A percentile compares a stretch with the other conserved stretches of the same genome.
phyloP scores from a whole-genome alignment of 2,329 filamentous ascomycete species.

The Verticillium nonalfalfae region DNA sequence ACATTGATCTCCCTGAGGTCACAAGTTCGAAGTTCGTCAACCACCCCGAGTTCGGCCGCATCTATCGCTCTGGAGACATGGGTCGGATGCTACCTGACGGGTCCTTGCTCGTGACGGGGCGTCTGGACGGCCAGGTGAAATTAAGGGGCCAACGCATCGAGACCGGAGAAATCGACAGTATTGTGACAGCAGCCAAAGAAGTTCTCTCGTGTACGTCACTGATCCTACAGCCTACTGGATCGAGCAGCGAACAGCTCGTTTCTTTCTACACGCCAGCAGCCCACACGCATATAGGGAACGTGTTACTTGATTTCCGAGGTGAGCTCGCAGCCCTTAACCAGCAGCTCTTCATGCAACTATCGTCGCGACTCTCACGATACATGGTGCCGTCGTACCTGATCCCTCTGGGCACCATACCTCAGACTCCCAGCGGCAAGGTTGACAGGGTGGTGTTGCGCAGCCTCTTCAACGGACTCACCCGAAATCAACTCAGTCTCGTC shows the following conservation, averaged over 20 bases:
- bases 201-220: conserved; percentile 61
- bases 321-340: conserved; percentile 26
- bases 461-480: conserved; percentile 38
- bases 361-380: conserved; percentile 58
- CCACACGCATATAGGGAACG: neutral
- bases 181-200: conserved; percentile 43
- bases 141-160: conserved; percentile 76
- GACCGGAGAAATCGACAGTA: conserved; percentile 65
- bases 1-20: conserved; percentile 58
- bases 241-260: conserved; percentile 48
- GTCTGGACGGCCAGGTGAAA: conserved; percentile 76
- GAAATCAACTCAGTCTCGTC: conserved; percentile 33
- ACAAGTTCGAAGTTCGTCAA: conserved; percentile 62
- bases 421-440: conserved; percentile 69
- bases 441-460: conserved; percentile 50
- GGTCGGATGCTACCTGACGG: conserved; percentile 74
- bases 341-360: conserved; percentile 48
- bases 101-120: conserved; percentile 64
- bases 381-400: conserved; percentile 75
- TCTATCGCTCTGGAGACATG: conserved; percentile 80
- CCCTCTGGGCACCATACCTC: conserved; percentile 61
- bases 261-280: conserved; percentile 59
- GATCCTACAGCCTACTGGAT: conserved; percentile 36
- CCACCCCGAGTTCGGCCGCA: conserved; percentile 60
- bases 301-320: conserved; percentile 19